Percentiles rank a stretch among this genome's conserved stretches.
These are phyloP conservation scores for Pichia ethanolica DNA, from an alignment of 805 yeast genomes.

Conservation along the genomic window DNA sequence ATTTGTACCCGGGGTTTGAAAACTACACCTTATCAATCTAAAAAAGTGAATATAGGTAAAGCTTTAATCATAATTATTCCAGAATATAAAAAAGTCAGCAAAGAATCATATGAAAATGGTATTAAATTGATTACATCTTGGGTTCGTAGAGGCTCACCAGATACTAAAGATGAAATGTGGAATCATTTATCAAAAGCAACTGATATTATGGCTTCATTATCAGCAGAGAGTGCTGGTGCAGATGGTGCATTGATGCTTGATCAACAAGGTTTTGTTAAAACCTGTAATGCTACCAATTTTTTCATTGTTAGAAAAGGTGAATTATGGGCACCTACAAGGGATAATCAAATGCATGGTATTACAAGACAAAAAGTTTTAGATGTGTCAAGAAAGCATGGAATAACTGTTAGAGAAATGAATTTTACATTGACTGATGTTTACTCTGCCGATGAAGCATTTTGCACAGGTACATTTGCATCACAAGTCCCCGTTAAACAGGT, in stretches of 20 bases:
- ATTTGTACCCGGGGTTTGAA: slow-evolving; percentile 5
- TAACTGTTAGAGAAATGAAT: neutral
- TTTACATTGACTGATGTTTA: slow-evolving; percentile 2
- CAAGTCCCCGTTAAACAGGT: slow-evolving; percentile 1
- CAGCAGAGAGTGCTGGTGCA: neutral
- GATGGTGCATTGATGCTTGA: slow-evolving; percentile 6
- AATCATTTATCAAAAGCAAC: slow-evolving; percentile 5
- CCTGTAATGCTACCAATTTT: slow-evolving; percentile 5
- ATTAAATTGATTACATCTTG: slow-evolving; percentile 1
- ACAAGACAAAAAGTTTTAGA: slow-evolving; percentile 4
- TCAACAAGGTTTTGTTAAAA: slow-evolving; percentile 2
- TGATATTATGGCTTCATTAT: neutral
- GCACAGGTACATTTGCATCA: slow-evolving; percentile 5
- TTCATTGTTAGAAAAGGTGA: slow-evolving; percentile 2
- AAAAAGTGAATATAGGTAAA: slow-evolving; percentile 3
- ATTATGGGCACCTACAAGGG: slow-evolving; percentile 5
- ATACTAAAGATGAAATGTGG: slow-evolving; percentile 7
- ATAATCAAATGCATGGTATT: slow-evolving; percentile 6
- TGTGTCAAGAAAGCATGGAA: neutral
- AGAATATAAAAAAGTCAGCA: slow-evolving; percentile 1
- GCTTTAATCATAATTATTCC: slow-evolving; percentile 1
- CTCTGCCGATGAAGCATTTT: slow-evolving; percentile 4
- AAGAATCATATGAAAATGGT: neutral
- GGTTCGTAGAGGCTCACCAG: slow-evolving; percentile 4
- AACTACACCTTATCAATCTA: slow-evolving; percentile 4